phyloP scores from a whole-genome alignment of 495 filamentous ascomycete species.

The Hyaloscypha hepaticicola region DNA sequence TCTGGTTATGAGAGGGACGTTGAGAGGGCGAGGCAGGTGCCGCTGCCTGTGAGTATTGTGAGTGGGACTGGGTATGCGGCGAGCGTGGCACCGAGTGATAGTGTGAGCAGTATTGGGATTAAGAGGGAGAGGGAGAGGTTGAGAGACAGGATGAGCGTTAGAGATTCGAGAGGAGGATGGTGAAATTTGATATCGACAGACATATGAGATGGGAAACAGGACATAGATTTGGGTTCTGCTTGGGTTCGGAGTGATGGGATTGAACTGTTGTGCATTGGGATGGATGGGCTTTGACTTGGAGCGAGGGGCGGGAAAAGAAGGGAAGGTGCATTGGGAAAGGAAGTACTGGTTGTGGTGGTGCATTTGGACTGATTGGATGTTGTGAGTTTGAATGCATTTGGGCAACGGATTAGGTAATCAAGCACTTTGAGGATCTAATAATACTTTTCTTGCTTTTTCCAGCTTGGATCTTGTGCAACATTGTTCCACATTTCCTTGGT shows the following conservation, averaged over 20 bases:
- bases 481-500: not conserved
- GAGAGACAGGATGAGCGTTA: conserved; percentile 30
- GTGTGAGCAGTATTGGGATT: conserved; percentile 62
- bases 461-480: not conserved
- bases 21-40: conserved; percentile 15
- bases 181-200: conserved; percentile 14
- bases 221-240: conserved; percentile 7
- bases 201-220: conserved; percentile 12
- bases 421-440: not conserved
- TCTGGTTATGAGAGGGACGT: not conserved
- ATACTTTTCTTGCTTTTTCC: not conserved
- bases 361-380: not conserved
- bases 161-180: conserved; percentile 16
- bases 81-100: conserved; percentile 63
- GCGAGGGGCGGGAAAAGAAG: not conserved
- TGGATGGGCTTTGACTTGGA: not conserved
- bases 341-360: not conserved
- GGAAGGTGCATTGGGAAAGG: too few relatives aligned
- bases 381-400: not conserved
- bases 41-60: conserved; percentile 48
- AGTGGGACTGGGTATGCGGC: conserved; percentile 37
- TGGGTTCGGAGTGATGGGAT: not conserved
- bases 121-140: conserved; percentile 35
- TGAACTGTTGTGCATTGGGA: not conserved
- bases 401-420: not conserved